A percentile compares a stretch with the other conserved stretches of the same genome.
phyloP scores from a whole-genome alignment of 768 basidiomycete genomes.

The Russula olivacea region DNA sequence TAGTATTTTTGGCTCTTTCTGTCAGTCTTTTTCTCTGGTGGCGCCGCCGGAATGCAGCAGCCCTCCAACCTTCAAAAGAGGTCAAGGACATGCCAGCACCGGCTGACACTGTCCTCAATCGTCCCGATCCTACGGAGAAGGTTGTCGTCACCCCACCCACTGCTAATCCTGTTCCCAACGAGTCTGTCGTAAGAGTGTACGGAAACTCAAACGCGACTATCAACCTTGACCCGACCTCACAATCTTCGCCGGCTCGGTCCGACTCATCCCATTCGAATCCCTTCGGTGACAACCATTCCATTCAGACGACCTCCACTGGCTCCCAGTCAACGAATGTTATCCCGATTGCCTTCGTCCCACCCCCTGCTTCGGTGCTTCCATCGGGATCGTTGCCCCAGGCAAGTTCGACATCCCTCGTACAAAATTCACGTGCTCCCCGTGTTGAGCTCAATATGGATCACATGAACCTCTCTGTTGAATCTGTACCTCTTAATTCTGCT shows the following conservation, averaged over 20 bases:
- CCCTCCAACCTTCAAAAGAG: slow-evolving; percentile 37
- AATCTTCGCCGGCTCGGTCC: slow-evolving; percentile 28
- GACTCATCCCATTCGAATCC: slow-evolving; percentile 50
- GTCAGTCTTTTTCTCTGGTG: slow-evolving; percentile 55
- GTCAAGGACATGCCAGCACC: slow-evolving; percentile 58
- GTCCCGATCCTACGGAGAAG: slow-evolving; percentile 79
- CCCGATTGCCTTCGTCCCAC: slow-evolving; percentile 68
- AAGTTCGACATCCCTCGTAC: slow-evolving; percentile 35
- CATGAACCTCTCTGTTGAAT: slow-evolving; percentile 53
- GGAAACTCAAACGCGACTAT: slow-evolving; percentile 43
- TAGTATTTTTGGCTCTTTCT: slow-evolving; percentile 53
- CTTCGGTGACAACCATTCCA: slow-evolving; percentile 71
- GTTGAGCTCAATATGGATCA: slow-evolving; percentile 59
- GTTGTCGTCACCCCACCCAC: slow-evolving; percentile 30
- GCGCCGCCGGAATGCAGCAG: slow-evolving; percentile 43
- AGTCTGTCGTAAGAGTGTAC: slow-evolving; percentile 45
- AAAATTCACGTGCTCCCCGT: slow-evolving; percentile 55
- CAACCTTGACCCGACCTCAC: slow-evolving; percentile 49
- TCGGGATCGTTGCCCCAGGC: slow-evolving; percentile 14
- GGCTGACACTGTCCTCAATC: slow-evolving; percentile 70
- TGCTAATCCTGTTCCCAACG: slow-evolving; percentile 26
- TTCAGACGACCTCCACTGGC: slow-evolving; percentile 66
- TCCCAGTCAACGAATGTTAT: slow-evolving; percentile 82
- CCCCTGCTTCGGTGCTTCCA: slow-evolving; percentile 44
- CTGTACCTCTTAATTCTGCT: slow-evolving; percentile 32